phyloP scores from a whole-genome alignment of 768 basidiomycete species.

The Trametes cubensis region DNA sequence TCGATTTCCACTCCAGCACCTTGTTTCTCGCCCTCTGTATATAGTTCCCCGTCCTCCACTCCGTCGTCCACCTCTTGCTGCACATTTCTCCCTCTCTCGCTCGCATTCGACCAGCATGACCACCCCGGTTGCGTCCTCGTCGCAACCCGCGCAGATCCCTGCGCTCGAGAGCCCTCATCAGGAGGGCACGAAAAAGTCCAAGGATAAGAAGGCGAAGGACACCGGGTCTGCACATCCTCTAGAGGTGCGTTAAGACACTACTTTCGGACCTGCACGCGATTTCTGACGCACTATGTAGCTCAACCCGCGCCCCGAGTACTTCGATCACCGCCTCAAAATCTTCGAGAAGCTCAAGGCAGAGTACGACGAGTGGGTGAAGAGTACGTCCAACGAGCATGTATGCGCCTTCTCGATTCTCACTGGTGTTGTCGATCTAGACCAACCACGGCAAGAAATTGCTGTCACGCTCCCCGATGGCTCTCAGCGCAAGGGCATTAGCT shows the following conservation, averaged over 20 bases:
- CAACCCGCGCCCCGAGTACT: slow-evolving; percentile 81
- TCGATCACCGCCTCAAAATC: slow-evolving; percentile 87
- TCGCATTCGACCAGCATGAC: slow-evolving; percentile 48
- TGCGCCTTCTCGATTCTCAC: too few species aligned
- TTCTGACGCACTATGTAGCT: slow-evolving; percentile 48
- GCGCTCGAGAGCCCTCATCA: slow-evolving; percentile 47
- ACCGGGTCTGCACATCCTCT: slow-evolving; percentile 54
- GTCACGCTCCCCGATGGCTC: slow-evolving; percentile 89
- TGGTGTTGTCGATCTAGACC: slow-evolving; percentile 43
- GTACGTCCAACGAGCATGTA: slow-evolving; percentile 43
- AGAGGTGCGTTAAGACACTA: slow-evolving; percentile 60
- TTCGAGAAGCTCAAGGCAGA: slow-evolving; percentile 87
- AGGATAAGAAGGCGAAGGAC: slow-evolving; percentile 33
- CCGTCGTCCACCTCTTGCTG: slow-evolving; percentile 14
- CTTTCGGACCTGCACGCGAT: neutral
- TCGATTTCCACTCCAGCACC: slow-evolving; percentile 37
- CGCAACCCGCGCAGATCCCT: slow-evolving; percentile 51
- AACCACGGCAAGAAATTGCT: slow-evolving; percentile 81
- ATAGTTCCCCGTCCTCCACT: slow-evolving; percentile 16
- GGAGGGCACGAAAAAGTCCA: slow-evolving; percentile 50
- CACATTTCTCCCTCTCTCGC: slow-evolving; percentile 22
- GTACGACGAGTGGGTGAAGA: slow-evolving; percentile 77
- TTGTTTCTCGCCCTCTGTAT: slow-evolving; percentile 28
- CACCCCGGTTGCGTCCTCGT: slow-evolving; percentile 56
- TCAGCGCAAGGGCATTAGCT: slow-evolving; percentile 80